Evolutionary conservation across 2,329 filamentous ascomycete genomes (phyloP).

Genomic region (Alternaria hordeiaustralica): DNA sequence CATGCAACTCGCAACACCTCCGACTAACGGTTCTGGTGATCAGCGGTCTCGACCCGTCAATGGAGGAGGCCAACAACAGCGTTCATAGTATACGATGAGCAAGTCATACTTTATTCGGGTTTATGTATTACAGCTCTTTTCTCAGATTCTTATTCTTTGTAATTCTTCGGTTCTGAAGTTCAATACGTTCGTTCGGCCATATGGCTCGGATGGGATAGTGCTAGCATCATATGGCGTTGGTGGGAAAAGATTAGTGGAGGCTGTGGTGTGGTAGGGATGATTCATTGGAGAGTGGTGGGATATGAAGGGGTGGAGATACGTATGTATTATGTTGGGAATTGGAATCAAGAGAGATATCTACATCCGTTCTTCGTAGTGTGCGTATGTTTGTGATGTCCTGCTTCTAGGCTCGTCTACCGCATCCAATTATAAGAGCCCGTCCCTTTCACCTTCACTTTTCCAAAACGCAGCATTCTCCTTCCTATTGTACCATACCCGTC

Average conservation of each 20-base stretch:
- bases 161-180: background rate
- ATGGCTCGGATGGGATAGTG: background rate
- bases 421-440: background rate
- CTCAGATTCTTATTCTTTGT: slow-evolving; percentile 6
- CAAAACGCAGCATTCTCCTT: background rate
- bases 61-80: background rate
- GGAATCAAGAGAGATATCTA: background rate
- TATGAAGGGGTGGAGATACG: background rate
- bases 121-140: slow-evolving; percentile 1
- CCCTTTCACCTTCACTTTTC: background rate
- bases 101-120: background rate
- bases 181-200: background rate
- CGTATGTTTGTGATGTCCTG: too few relatives aligned
- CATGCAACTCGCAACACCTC: slow-evolving; percentile 55
- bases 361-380: background rate
- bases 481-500: background rate
- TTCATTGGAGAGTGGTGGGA: background rate
- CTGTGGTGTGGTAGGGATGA: background rate
- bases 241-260: background rate
- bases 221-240: slow-evolving; percentile 9
- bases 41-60: slow-evolving; percentile 10
- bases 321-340: background rate
- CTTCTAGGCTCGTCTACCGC: too few relatives aligned
- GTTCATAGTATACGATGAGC: background rate
- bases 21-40: slow-evolving; percentile 43